Evolutionary conservation across 805 yeast species (phyloP), one percentile per base, ranked within the genome.

Genomic region (Ogataea dorogensis): DNA sequence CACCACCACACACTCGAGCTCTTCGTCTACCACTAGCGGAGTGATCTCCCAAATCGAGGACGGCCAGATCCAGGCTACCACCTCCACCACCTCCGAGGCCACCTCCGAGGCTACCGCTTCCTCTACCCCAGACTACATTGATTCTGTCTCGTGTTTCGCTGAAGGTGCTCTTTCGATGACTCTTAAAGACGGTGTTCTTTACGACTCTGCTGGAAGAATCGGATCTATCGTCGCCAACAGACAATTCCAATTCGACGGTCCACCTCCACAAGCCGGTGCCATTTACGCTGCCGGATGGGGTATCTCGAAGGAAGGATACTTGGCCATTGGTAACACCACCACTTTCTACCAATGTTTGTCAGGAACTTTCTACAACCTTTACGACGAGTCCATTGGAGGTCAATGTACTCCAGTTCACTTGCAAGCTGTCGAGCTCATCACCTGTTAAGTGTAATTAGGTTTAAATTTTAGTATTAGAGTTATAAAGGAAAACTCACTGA

Each of bases 241-340:
- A 64, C 81, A 75, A 62, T 75, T 75, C 74, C 81, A 75, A 62
- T 75, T 75, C 52, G 81, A 75, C 53, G 81, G 80, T 51, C 80
- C 80, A 33, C 75, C 78, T 60, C 80, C 80, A 46, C 81, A 75
- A 62, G 79, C 75, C 33, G 75, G 75, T 59, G 65, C 75, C 36
- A 68, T 69, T 42, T 67, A 69, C 51, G 76, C 77, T 50, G 70
- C 67, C 35, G 75, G 76, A 42, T 70, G 76, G 76, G 59, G 71
- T 37, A 65, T 71, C 46, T 52, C 67, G 36, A 46, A 54, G 31
- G 74, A 65, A 20, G 71, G 67, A 26, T 63, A 65, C 61, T 67
- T 74, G 54, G 71, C 77, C 36, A 59, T 74, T 47, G 80, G 79
- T 56, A 58, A 61, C 53, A 56, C 55, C 33, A 59, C 67, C 27